Evolutionary conservation across 2,329 filamentous ascomycete species (phyloP).

Genomic region (Colletotrichum acutatum): DNA sequence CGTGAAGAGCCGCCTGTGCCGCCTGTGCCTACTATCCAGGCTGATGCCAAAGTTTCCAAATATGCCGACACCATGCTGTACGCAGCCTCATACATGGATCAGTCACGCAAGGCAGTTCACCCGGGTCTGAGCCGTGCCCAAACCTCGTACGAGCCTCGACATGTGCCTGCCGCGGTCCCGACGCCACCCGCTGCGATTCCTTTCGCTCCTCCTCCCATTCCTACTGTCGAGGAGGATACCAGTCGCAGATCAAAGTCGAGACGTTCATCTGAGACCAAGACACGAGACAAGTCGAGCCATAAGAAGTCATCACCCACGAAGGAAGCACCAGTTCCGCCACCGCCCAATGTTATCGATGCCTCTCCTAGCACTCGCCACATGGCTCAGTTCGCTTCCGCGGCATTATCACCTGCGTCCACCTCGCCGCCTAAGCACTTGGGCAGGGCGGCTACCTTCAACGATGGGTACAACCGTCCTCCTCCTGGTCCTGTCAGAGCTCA

Average conservation of each 20-base stretch:
- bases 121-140: conserved; percentile 18
- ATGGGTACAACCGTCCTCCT: conserved; percentile 43
- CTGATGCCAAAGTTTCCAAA: conserved; percentile 19
- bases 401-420: conserved; percentile 41
- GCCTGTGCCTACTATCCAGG: conserved; percentile 2
- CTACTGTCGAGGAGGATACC: conserved; percentile 27
- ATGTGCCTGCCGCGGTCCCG: conserved; percentile 28
- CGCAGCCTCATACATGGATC: conserved; percentile 35
- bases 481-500: conserved; percentile 44
- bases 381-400: conserved; percentile 40
- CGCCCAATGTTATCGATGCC: conserved; percentile 38
- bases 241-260: conserved; percentile 36
- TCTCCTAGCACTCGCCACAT: conserved; percentile 46
- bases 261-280: conserved; percentile 35
- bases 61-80: conserved; percentile 8
- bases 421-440: conserved; percentile 47
- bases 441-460: conserved; percentile 48
- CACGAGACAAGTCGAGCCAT: conserved; percentile 34
- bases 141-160: conserved; percentile 13
- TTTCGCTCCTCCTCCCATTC: conserved; percentile 11
- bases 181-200: conserved; percentile 24
- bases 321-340: conserved; percentile 27
- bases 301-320: conserved; percentile 34
- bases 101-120: conserved; percentile 22
- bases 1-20: conserved; percentile 10